Percentiles rank a stretch among this genome's conserved stretches.
Evolutionary conservation across 2,329 filamentous ascomycete species (phyloP).

Genomic region (Cryphonectria nitschkei): DNA sequence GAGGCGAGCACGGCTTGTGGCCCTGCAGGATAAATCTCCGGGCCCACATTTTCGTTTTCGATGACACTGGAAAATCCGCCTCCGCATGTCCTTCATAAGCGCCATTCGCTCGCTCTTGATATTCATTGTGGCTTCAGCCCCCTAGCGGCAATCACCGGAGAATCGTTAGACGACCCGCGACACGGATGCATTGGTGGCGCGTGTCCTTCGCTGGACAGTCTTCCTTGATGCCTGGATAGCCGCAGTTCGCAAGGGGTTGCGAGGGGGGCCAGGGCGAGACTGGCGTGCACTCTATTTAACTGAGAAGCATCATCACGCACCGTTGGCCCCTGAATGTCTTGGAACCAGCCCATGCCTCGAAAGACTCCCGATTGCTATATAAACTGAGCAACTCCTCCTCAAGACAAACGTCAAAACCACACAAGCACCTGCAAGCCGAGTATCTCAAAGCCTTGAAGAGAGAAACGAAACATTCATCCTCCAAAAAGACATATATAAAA

Average conservation of each 20-base stretch:
- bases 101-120: conserved; percentile 1
- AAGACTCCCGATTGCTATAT: background rate
- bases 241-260: background rate
- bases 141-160: conserved; percentile 17
- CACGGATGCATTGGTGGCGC: background rate
- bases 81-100: conserved; percentile 17
- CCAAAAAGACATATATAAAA: too few relatives aligned
- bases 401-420: background rate
- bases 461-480: background rate
- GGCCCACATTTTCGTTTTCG: conserved; percentile 24
- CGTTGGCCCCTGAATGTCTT: background rate
- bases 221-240: background rate
- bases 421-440: background rate
- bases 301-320: background rate
- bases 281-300: background rate
- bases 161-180: background rate
- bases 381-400: background rate
- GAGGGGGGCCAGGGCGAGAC: background rate
- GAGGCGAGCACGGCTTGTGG: background rate
- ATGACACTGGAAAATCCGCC: conserved; percentile 18
- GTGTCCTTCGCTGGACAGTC: background rate
- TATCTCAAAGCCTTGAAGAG: background rate
- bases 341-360: background rate
- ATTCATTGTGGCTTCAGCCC: conserved; percentile 9
- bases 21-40: background rate